These are phyloP conservation scores for Hortiboletus flavorubellus DNA, from an alignment of 768 basidiomycete genomes.

Conservation along the genomic window DNA sequence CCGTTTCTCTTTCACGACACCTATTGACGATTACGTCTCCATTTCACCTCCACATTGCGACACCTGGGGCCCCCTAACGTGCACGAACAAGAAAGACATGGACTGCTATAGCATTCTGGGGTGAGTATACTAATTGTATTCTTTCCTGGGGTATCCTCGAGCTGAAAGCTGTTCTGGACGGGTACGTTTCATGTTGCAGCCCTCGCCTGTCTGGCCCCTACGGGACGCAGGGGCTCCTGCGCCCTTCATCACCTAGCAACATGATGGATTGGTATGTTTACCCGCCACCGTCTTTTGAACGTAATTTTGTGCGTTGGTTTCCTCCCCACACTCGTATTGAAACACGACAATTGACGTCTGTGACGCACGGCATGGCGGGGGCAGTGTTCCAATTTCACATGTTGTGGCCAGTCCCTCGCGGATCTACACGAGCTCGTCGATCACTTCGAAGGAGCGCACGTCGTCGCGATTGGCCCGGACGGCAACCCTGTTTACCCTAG, in stretches of 20 bases:
- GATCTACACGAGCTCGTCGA: conserved; percentile 50
- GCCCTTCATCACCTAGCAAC: conserved; percentile 11
- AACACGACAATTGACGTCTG: background rate
- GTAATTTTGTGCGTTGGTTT: conserved; percentile 19
- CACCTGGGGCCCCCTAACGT: background rate
- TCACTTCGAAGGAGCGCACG: conserved; percentile 47
- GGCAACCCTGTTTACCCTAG: conserved; percentile 34
- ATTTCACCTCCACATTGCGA: background rate
- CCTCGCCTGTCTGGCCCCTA: background rate
- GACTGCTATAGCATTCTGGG: background rate
- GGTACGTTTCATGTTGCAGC: background rate
- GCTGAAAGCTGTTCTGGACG: background rate
- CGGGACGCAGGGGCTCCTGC: background rate
- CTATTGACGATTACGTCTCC: background rate
- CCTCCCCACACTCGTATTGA: background rate
- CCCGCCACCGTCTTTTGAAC: conserved; percentile 12
- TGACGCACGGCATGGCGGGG: background rate
- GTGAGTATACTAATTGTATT: background rate
- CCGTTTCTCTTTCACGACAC: background rate
- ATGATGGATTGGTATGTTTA: conserved; percentile 6
- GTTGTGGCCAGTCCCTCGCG: conserved; percentile 43
- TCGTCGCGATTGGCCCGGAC: conserved; percentile 29
- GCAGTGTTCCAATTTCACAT: conserved; percentile 45
- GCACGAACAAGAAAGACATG: background rate
- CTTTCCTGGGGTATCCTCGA: background rate